Evolutionary conservation across 352 stramenopile species (phyloP), one percentile per base, ranked within the genome.

Genomic region (Blastocystis sp.): DNA sequence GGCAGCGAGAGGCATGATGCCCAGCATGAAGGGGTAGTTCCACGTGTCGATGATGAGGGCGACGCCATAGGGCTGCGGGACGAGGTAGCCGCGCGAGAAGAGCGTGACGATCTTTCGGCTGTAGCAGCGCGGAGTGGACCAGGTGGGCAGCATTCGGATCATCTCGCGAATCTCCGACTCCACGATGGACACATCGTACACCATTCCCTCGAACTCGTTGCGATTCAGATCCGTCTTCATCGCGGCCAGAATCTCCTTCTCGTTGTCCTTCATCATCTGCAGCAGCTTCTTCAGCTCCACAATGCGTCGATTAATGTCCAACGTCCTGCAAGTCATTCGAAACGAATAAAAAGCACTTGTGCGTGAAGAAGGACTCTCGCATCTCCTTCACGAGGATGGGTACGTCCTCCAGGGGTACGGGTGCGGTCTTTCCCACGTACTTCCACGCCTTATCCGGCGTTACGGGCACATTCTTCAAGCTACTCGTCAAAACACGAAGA

Each of bases 1-100:
- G 9, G 91, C 92, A 4, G 94, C 89, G 7, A 96, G 89, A 19
- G 94, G 93, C 88, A 92, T 91, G 4, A 98, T 82, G 19, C 91
- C 82, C 59, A 97, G 89, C 21, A 92, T 90, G 19, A 97, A 78
- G 0, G 95, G 95, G 89, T 96, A 98, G 89, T 98, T 98, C 93
- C 94, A 98, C 89, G 93, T 94, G 54, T 92, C 91, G 10, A 98
- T 95, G 90, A 97, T 89, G 42, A 93, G 95, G 6, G 95, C 93
- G 34, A 95, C 93, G 45, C 94, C 93, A 19, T 95, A 90, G 9
- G 93, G 93, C 57, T 95, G 93, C 19, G 89, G 89, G 14, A 91
- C 69, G n/a, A 95, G 89, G 81, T 94, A 94, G n/a, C 61, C 65
- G 2, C 57, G 60, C n/a, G 80, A 71, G 42, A 87, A 91, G 91